Evolutionary conservation across 768 basidiomycete species (phyloP), one percentile per base, ranked within the genome.

Genomic region (Mycena leptocephala): DNA sequence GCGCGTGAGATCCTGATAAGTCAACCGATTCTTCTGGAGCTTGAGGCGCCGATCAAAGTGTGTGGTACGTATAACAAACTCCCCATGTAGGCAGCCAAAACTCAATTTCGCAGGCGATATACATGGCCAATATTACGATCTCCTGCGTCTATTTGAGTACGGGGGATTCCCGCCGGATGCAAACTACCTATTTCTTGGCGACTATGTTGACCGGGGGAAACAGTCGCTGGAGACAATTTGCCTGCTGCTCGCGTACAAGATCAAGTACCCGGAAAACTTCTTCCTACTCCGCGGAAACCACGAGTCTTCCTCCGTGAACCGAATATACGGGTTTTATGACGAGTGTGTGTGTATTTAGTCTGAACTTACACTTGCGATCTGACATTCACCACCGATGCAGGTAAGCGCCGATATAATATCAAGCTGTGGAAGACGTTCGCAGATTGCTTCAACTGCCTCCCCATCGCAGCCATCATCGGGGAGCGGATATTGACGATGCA

Each of bases 401-500:
- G 97, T 91, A 99, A 99, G 91, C 96, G 98, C 85, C 93, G 98
- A 83, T 99, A 98, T 91, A 99, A 99, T 90, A 99, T 65, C 2
- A 65, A 65, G 64, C 64, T 65, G 22, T 65, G 64, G 64, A 65
- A 65, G 18, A 65, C 64, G 37, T 99, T 99, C 86, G 98, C 98
- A 74, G 98, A 99, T 85, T 99, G 97, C 88, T 99, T 99, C 92
- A 99, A 99, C 89, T 99, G 98, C 85, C 89, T 99, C 79, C 98
- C 98, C 41, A 98, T 99, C 85, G 98, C 98, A 58, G 98, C 98
- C 81, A 98, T 99, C 87, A 98, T 99, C 84, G 98, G 99, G 87
- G 98, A 99, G 88, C 99, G 99, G 89, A 99, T 99, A 84, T 98
- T 99, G 86, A 98, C 97, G 61, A 99, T 99, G 97, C 97, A 99